phyloP scores from a whole-genome alignment of 2,329 filamentous ascomycete species.

The Fusarium abutilonis region DNA sequence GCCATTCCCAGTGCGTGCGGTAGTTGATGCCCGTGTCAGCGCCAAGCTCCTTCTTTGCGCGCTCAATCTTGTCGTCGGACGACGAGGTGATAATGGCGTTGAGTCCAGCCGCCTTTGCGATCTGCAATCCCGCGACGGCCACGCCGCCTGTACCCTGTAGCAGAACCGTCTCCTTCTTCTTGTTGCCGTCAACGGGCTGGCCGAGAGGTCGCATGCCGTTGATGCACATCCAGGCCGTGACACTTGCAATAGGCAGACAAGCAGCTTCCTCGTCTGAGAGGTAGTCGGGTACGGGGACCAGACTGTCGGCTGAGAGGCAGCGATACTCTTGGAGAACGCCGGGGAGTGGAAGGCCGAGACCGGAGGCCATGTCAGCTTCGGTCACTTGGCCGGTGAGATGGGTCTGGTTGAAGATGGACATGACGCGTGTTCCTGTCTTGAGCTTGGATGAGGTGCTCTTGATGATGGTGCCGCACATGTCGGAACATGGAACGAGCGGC shows the following conservation, averaged over 20 bases:
- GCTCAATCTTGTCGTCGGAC: constrained; percentile 61
- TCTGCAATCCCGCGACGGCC: constrained; percentile 61
- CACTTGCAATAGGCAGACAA: constrained; percentile 68
- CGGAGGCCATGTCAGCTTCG: constrained; percentile 63
- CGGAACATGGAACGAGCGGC: constrained; percentile 71
- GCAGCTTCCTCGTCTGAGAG: constrained; percentile 67
- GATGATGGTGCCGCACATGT: constrained; percentile 73
- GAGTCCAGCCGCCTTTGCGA: constrained; percentile 62
- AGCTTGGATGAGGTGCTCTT: constrained; percentile 54
- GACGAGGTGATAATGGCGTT: constrained; percentile 64
- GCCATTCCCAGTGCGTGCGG: constrained; percentile 62
- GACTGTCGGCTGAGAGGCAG: constrained; percentile 64
- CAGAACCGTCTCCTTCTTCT: constrained; percentile 52
- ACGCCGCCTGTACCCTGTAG: constrained; percentile 67
- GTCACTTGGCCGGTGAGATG: constrained; percentile 68
- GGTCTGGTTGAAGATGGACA: constrained; percentile 69
- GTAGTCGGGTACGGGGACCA: constrained; percentile 67
- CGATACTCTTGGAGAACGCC: constrained; percentile 69
- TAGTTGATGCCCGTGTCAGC: constrained; percentile 66
- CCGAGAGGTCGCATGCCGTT: constrained; percentile 68
- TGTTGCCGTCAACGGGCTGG: constrained; percentile 49
- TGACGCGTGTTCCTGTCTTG: constrained; percentile 70
- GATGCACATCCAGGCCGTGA: constrained; percentile 73
- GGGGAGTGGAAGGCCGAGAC: constrained; percentile 68
- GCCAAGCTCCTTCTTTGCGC: constrained; percentile 58